Evolutionary conservation across 1,284 basidiomycete genomes (phyloP).

Genomic region (Apiotrichum veenhuisii): DNA sequence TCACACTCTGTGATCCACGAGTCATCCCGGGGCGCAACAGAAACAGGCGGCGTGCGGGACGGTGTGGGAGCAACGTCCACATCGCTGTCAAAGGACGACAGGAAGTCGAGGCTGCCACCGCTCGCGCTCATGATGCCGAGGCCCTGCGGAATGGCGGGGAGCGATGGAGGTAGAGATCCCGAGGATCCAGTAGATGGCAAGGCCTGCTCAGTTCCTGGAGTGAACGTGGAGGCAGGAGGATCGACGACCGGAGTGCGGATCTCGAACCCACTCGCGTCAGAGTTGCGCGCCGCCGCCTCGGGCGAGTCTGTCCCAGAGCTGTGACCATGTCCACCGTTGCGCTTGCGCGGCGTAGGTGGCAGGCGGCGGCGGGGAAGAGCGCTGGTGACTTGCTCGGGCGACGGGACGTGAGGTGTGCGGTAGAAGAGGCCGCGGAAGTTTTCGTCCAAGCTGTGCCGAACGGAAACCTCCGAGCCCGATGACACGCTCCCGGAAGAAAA

Average conservation of each 20-base stretch:
- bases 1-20: conserved; percentile 22
- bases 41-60: not conserved
- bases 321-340: conserved; percentile 13
- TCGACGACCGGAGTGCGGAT: conserved; percentile 25
- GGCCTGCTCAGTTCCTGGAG: not conserved
- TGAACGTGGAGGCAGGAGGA: too few species aligned
- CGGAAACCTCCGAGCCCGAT: conserved; percentile 11
- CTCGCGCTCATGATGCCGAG: not conserved
- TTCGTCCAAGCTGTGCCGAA: conserved; percentile 18
- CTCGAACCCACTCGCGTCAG: conserved; percentile 26
- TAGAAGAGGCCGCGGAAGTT: conserved; percentile 39
- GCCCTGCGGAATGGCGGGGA: not conserved
- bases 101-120: not conserved
- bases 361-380: not conserved
- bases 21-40: conserved; percentile 8
- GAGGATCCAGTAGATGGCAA: not conserved
- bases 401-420: conserved; percentile 34
- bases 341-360: not conserved
- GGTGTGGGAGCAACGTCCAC: not conserved
- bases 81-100: not conserved
- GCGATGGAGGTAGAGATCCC: not conserved
- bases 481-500: not conserved
- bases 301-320: not conserved
- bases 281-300: conserved; percentile 7
- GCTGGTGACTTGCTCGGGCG: conserved; percentile 1